These are phyloP conservation scores for Allomyces javanicus DNA, from an alignment of 192 early-diverging fungal genomes.

Conservation along the genomic window DNA sequence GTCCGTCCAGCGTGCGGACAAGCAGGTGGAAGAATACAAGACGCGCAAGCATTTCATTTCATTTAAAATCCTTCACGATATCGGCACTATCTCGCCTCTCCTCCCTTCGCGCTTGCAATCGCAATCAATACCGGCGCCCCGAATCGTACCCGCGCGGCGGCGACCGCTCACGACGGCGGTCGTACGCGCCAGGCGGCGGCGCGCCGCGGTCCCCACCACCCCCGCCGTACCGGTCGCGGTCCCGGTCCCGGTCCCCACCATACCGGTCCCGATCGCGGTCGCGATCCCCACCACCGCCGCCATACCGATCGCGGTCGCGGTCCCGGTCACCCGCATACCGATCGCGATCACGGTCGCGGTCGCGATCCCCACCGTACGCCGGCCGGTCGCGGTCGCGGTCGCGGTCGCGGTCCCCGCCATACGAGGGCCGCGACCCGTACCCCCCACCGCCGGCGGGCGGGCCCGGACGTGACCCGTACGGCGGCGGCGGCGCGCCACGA, in stretches of 20 bases:
- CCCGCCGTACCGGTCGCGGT: conserved; percentile 5
- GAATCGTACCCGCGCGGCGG: too few species aligned
- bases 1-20: too few species aligned
- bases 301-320: conserved; percentile 2
- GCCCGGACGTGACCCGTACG: neutral
- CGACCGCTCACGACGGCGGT: too few species aligned
- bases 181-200: too few species aligned
- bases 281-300: neutral
- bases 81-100: too few species aligned
- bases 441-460: neutral
- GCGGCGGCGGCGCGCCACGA: neutral
- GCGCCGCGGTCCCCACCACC: conserved; percentile 8
- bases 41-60: too few species aligned
- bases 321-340: conserved; percentile 7
- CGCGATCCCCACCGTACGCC: conserved; percentile 17
- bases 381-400: conserved; percentile 13
- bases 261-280: conserved; percentile 8
- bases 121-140: too few species aligned
- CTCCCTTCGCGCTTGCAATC: too few species aligned
- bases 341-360: conserved; percentile 12
- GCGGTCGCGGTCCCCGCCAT: conserved; percentile 11
- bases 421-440: neutral
- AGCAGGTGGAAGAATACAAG: too few species aligned
- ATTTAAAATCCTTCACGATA: too few species aligned
- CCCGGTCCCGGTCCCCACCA: conserved; percentile 5